phyloP scores from a whole-genome alignment of 257 asterid species.

The Capsicum baccatum region DNA sequence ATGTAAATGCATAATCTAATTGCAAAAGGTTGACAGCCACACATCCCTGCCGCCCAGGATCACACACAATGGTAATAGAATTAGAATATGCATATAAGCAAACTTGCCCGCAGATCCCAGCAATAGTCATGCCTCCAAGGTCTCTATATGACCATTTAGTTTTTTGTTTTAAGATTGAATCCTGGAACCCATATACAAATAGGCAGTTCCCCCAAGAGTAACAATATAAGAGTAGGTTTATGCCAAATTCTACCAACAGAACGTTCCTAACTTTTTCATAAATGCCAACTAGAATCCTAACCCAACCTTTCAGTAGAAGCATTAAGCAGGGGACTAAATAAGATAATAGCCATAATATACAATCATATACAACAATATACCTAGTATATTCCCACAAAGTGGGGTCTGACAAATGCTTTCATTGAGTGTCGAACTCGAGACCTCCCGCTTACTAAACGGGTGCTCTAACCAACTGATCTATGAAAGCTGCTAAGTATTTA shows the following conservation, averaged over 20 bases:
- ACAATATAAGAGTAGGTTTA: not conserved
- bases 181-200: not conserved
- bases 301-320: not conserved
- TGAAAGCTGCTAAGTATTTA: too few relatives aligned
- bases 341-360: not conserved
- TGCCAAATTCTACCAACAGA: not conserved
- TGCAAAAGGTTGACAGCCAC: too few relatives aligned
- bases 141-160: not conserved
- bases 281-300: not conserved
- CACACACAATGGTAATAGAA: too few relatives aligned
- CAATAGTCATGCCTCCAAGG: not conserved
- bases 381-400: too few relatives aligned
- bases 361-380: too few relatives aligned
- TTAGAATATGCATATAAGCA: too few relatives aligned
- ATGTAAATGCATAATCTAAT: too few relatives aligned
- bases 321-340: not conserved
- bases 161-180: too few relatives aligned
- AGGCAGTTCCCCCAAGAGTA: not conserved
- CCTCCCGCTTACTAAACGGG: slow-evolving; percentile 57
- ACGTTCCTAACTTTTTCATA: not conserved
- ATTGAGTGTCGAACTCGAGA: slow-evolving; percentile 53
- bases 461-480: slow-evolving; percentile 47
- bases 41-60: too few relatives aligned
- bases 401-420: slow-evolving; percentile 27
- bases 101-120: too few relatives aligned